Evolutionary conservation across 345 rosid genomes (phyloP), one percentile per base, ranked within the genome.

Genomic region (Hibiscus tridactylites): DNA sequence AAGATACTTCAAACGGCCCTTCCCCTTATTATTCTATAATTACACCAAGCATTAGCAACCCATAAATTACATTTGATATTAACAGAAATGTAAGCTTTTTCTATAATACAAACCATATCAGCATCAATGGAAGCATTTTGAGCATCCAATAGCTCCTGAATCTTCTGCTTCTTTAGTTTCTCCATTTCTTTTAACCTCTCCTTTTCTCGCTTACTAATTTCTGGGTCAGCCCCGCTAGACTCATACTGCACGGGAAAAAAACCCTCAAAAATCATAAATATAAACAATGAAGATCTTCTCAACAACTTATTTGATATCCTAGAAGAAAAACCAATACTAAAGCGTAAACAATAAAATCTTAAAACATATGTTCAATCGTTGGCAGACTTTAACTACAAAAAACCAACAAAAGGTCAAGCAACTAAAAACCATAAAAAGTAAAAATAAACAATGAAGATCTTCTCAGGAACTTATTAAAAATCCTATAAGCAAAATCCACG

Each of bases 71-170:
- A 1, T 35, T 50, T 15, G 35, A 35, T 29, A 72, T 11, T 13
- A 57, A 33, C 68, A 39, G 58, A 4, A 57, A 16, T 11, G 9
- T 12, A 1, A 47, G 2, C 8, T 47, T 33, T 58, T 31, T 39
- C 24, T 10, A 56, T 2, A 70, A 42, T 50, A 75, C 83, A 8
- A 54, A 95, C 99, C 91, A 92, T 95, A 74, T 92, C 99, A 33
- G 98, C 98, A 66, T 95, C 97, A 16, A 95, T 87, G 37, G 96
- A 85, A 10, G 99, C 97, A 83, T 95, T 95, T 76, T 95, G 99
- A 0, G 80, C 83, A 44, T 95, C 98, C 76, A 95, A 77, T 75
- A 95, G 87, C 71, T 95, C 99, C 79, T 95, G 98, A 82, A 95
- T 79, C 88, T 90, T 95, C 76, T 92, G 89, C 61, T 89, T 95